Conservation (phyloP, 176 grass and related monocot genomes). For the Avena eriantha region DNA sequence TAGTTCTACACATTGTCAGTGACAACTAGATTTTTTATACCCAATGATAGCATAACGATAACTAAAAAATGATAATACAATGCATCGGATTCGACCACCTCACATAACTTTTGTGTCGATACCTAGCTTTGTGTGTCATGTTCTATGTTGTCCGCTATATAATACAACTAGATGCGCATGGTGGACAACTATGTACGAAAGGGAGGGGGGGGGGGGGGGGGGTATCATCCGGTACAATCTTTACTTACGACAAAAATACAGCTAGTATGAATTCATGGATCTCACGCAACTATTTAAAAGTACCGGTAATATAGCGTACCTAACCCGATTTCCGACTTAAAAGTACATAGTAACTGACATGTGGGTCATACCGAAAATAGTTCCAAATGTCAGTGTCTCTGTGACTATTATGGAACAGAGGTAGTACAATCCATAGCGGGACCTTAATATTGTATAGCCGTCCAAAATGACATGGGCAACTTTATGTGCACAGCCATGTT, state of each 20-base stretch:
- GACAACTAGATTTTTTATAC: neutral
- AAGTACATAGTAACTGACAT: neutral
- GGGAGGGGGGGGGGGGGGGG: too few relatives aligned
- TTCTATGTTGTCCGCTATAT: neutral
- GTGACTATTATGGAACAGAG: too few relatives aligned
- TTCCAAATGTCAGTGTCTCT: neutral
- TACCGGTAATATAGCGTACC: neutral
- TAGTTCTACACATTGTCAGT: neutral
- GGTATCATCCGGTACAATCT: neutral
- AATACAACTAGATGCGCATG: neutral
- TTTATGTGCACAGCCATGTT: constrained; percentile 14
- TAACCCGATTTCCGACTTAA: neutral
- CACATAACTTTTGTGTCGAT: neutral
- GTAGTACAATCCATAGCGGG: neutral
- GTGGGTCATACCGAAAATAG: neutral
- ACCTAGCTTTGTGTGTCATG: neutral
- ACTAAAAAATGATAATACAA: neutral
- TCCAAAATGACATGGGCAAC: neutral
- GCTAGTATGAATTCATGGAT: neutral
- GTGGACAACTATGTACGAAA: neutral
- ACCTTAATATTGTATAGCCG: neutral
- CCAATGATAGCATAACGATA: neutral
- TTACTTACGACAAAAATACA: neutral
- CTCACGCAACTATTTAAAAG: neutral
- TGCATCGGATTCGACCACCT: neutral